These are phyloP conservation scores for Endocalyx cinctus DNA, from an alignment of 2,329 filamentous ascomycete genomes.

Conservation along the genomic window DNA sequence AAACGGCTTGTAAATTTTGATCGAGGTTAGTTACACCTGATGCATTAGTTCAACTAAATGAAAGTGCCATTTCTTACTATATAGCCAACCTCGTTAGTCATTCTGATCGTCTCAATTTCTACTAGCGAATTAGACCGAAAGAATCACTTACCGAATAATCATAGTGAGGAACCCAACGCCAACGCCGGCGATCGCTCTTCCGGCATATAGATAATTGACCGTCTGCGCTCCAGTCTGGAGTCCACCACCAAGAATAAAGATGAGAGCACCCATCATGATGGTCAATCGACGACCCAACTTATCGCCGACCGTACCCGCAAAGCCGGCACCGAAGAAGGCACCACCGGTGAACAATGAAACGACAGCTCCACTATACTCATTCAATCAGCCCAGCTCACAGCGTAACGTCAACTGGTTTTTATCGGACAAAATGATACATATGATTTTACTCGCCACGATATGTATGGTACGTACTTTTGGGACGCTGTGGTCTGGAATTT, in stretches of 20 bases:
- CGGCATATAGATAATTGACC: constrained; percentile 61
- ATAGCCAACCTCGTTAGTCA: constrained; percentile 1
- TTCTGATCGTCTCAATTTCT: neutral
- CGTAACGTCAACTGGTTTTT: no score
- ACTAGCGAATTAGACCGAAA: no score
- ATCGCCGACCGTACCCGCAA: constrained; percentile 57
- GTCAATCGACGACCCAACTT: constrained; percentile 58
- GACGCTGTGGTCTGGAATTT: constrained; percentile 34
- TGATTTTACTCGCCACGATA: no score
- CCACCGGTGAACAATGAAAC: constrained; percentile 73
- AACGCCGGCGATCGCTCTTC: constrained; percentile 64
- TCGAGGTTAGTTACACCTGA: no score
- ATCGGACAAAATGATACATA: no score
- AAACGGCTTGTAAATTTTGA: no score
- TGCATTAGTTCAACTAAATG: no score
- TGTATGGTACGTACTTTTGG: constrained; percentile 28
- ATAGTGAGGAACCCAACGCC: constrained; percentile 45
- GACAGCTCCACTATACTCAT: constrained; percentile 54
- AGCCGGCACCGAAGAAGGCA: constrained; percentile 58
- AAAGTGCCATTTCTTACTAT: constrained; percentile 26
- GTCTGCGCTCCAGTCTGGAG: constrained; percentile 65
- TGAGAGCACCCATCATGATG: constrained; percentile 64
- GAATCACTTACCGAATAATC: constrained; percentile 32
- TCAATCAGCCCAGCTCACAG: constrained; percentile 6
- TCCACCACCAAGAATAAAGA: constrained; percentile 68